These are phyloP conservation scores for Colletotrichum sp. DNA, from an alignment of 2,329 filamentous ascomycete species.

Conservation along the genomic window DNA sequence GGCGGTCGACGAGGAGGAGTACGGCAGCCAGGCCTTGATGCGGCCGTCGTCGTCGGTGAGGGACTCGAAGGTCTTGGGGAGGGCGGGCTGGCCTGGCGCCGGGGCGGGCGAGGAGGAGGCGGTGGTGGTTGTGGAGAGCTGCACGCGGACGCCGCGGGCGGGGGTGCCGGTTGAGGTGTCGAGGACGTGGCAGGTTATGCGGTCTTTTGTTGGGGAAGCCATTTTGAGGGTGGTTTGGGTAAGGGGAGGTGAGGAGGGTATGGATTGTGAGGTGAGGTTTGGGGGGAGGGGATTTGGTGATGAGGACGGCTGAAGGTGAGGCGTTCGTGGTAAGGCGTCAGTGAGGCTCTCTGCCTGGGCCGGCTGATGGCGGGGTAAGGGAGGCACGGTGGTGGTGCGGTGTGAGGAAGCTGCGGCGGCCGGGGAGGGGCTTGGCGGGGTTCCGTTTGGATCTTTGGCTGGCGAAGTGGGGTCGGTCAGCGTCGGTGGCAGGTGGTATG, in stretches of 20 bases:
- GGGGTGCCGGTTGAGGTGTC: slow-evolving; percentile 79
- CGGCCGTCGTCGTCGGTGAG: slow-evolving; percentile 79
- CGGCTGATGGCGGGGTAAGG: background rate
- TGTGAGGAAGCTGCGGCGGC: background rate
- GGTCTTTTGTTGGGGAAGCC: slow-evolving; percentile 49
- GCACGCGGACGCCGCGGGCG: slow-evolving; percentile 69
- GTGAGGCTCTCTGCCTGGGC: background rate
- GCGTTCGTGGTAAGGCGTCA: background rate
- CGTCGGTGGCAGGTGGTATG: background rate
- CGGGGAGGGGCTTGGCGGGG: background rate
- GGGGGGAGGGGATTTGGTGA: background rate
- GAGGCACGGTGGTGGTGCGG: background rate
- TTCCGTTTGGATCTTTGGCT: background rate
- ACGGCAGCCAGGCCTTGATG: slow-evolving; percentile 71
- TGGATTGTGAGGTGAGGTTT: background rate
- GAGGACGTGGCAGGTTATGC: slow-evolving; percentile 87
- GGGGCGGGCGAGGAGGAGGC: slow-evolving; percentile 31
- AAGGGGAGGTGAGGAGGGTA: background rate
- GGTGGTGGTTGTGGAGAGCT: slow-evolving; percentile 55
- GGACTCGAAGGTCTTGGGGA: slow-evolving; percentile 63
- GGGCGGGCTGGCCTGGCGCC: slow-evolving; percentile 34
- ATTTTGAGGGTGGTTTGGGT: background rate
- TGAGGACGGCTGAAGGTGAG: background rate
- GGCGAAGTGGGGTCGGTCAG: background rate
- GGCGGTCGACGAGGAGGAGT: slow-evolving; percentile 52